These are phyloP conservation scores for Neurospora sp. DNA, from an alignment of 2,329 filamentous ascomycete genomes.

Conservation along the genomic window DNA sequence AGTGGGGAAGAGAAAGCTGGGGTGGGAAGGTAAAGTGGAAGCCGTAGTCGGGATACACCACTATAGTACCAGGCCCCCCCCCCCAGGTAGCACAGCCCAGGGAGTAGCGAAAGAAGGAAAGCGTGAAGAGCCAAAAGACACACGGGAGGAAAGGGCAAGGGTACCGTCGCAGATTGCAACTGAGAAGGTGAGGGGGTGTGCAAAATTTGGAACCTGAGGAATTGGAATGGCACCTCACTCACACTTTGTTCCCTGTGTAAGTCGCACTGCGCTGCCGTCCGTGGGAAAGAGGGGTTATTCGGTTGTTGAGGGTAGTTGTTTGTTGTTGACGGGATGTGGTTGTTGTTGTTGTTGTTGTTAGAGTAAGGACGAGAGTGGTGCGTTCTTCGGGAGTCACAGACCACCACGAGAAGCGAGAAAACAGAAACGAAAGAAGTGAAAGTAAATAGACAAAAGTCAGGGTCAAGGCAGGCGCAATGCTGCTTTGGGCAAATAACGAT, in stretches of 20 bases:
- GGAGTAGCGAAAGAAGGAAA: slow-evolving; percentile 1
- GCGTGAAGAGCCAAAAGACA: background rate
- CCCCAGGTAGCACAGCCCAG: background rate
- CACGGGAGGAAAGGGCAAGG: background rate
- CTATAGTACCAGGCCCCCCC: background rate
- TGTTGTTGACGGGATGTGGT: background rate
- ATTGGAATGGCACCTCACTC: slow-evolving; percentile 14
- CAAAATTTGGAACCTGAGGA: slow-evolving; percentile 7
- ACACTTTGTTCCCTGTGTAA: slow-evolving; percentile 15
- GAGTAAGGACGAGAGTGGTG: background rate
- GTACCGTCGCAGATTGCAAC: background rate
- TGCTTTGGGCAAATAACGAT: slow-evolving; percentile 13
- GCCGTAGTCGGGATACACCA: background rate
- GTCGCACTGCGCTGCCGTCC: slow-evolving; percentile 17
- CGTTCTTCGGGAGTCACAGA: slow-evolving; percentile 2
- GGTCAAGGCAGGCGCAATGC: slow-evolving; percentile 12
- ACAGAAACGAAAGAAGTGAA: slow-evolving; percentile 7
- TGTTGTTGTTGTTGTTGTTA: slow-evolving; percentile 2
- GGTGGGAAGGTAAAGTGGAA: slow-evolving; percentile 6
- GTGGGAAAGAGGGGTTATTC: slow-evolving; percentile 17
- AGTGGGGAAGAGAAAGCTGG: slow-evolving; percentile 6
- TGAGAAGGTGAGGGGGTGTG: slow-evolving; percentile 9
- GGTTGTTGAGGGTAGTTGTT: slow-evolving; percentile 3
- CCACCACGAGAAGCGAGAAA: slow-evolving; percentile 5
- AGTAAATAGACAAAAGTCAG: background rate